Conservation (phyloP, 163 green algal genomes). For the Chloroidium sp. region DNA sequence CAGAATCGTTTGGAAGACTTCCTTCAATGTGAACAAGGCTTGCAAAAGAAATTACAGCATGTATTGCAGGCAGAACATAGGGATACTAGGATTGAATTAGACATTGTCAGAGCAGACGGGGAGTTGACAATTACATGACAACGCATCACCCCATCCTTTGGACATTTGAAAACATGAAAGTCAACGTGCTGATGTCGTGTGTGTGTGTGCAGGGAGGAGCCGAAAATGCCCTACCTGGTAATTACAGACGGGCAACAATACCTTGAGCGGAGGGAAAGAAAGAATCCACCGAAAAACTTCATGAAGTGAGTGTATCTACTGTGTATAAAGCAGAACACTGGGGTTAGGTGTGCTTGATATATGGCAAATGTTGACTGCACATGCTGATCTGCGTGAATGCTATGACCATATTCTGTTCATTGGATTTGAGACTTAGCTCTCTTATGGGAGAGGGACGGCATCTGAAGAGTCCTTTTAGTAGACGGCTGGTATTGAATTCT, state of each 20-base stretch:
- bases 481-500: too few species aligned
- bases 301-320: background rate
- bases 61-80: background rate
- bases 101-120: background rate
- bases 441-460: too few species aligned
- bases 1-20: too few species aligned
- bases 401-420: too few species aligned
- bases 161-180: background rate
- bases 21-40: too few species aligned
- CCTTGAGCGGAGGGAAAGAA: constrained; percentile 11
- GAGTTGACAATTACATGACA: background rate
- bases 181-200: background rate
- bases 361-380: too few species aligned
- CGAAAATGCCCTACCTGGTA: constrained; percentile 19
- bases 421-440: too few species aligned
- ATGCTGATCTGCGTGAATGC: too few species aligned
- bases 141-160: background rate
- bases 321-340: too few species aligned
- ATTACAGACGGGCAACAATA: constrained; percentile 30
- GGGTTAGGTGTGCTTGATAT: too few species aligned
- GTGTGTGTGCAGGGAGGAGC: constrained; percentile 23
- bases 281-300: background rate
- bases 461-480: too few species aligned
- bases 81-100: background rate
- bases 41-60: background rate